phyloP scores from a whole-genome alignment of 176 grass and related monocot species.

The Bromus sterilis region DNA sequence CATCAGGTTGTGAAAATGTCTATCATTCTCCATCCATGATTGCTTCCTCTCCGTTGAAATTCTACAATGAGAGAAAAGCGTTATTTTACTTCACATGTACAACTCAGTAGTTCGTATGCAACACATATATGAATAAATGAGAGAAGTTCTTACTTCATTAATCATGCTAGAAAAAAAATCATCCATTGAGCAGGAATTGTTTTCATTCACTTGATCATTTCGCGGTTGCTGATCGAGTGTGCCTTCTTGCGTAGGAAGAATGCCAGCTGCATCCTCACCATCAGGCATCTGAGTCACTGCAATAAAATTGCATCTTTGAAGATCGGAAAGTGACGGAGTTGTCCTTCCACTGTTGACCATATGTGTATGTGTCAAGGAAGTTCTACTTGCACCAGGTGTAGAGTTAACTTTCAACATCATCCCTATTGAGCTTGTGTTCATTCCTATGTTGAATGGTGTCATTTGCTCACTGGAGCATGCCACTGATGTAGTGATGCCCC shows the following conservation, averaged over 20 bases:
- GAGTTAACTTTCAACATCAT: not conserved
- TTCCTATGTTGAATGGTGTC: conserved; percentile 3
- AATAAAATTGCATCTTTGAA: not conserved
- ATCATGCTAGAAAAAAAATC: not conserved
- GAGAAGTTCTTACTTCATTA: not conserved
- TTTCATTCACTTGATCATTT: not conserved
- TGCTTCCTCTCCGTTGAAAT: not conserved
- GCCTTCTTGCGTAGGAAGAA: not conserved
- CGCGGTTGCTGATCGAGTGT: not conserved
- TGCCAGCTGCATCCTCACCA: not conserved
- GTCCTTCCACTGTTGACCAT: conserved; percentile 8
- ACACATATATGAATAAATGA: not conserved
- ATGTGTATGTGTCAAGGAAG: not conserved
- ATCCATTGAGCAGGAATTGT: not conserved
- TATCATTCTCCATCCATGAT: not conserved
- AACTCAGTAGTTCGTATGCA: not conserved
- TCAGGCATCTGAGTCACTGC: not conserved
- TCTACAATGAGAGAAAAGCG: not conserved
- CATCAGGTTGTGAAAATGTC: too few relatives aligned
- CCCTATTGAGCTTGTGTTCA: not conserved
- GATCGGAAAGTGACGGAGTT: not conserved
- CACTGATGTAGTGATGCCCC: not conserved
- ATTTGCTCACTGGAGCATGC: not conserved
- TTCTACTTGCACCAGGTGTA: not conserved
- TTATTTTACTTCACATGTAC: not conserved